Base-by-base conservation (phyloP, 1,139 yeast species). In the Hyphopichia khmerensis region DNA sequence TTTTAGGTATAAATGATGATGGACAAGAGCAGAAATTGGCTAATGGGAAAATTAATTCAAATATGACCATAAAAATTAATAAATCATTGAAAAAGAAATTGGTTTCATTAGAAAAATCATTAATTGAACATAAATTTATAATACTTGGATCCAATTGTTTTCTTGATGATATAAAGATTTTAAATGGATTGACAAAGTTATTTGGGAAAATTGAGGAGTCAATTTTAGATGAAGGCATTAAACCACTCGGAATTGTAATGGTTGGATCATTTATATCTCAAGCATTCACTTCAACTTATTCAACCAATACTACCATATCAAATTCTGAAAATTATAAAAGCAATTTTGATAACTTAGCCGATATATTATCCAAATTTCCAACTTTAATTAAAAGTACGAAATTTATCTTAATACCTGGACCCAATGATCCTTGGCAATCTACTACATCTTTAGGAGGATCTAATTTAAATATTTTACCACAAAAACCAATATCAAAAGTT, bases 391-490 rank as follows among this genome's bases (percentile, higher is more conserved):
- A 54, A 26, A 45, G 50, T n/a, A 63, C 69, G 35, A 78, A 80
- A 36, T 64, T 88, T 39, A 65, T 87, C 2, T 77, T 93, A 46
- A 70, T 91, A 1, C 97, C 98, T 0, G 98, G 99, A 0, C 80
- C 81, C 36, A 86, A 88, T 52, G 99, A 93, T 60, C 97, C 97
- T 0, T 93, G 98, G 98, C 83, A 83, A 38, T 81, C 95, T 0
- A 73, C 84, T 37, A 78, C 77, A 40, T 77, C 87, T 0, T 71
- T 84, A 35, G 95, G 95, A 2, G 60, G 71, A 9, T 75, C 89
- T 0, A 70, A 80, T 18, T 71, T 85, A 35, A 63, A 77, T 10
- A 57, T 76, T 26, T 78, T 88, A 70, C 99, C 99, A 0, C 85
- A 84, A 53, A 69, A 72, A 29, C 72, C 81, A 0, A 74, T 93